Evolutionary conservation across 1,284 basidiomycete genomes (phyloP).

Genomic region (Stygiomarasmius scandens): DNA sequence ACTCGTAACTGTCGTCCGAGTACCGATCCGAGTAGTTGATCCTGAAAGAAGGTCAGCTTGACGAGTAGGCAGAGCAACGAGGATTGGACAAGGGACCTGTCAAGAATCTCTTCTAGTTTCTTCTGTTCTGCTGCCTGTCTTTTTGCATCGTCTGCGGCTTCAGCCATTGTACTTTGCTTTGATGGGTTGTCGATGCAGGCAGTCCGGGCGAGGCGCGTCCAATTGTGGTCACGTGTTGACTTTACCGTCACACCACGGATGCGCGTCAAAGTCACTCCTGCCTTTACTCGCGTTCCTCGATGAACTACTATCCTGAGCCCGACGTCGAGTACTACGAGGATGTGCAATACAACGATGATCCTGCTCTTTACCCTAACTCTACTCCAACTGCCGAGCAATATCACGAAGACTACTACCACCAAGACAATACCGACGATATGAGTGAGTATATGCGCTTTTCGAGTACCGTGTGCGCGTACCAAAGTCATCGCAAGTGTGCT

Average conservation of each 20-base stretch:
- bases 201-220: no score
- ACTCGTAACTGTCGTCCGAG: conserved; percentile 82
- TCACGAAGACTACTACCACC: conserved; percentile 6
- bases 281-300: background rate
- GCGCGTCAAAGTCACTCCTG: no score
- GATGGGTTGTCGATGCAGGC: no score
- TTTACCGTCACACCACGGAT: background rate
- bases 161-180: background rate
- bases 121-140: conserved; percentile 15
- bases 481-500: conserved; percentile 30
- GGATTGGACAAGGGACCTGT: conserved; percentile 13
- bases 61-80: background rate
- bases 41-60: conserved; percentile 6
- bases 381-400: background rate
- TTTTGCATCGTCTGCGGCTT: conserved; percentile 5
- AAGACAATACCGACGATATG: conserved; percentile 31
- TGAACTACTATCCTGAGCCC: background rate
- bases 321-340: background rate
- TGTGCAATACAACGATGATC: background rate
- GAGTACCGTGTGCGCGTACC: conserved; percentile 4
- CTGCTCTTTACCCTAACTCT: background rate
- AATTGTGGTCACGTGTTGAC: no score
- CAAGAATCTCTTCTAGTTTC: conserved; percentile 21
- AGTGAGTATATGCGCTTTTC: conserved; percentile 53
- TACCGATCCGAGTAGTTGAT: conserved; percentile 41